phyloP scores from a whole-genome alignment of 768 basidiomycete genomes.

The Leccinellum rugosiceps region DNA sequence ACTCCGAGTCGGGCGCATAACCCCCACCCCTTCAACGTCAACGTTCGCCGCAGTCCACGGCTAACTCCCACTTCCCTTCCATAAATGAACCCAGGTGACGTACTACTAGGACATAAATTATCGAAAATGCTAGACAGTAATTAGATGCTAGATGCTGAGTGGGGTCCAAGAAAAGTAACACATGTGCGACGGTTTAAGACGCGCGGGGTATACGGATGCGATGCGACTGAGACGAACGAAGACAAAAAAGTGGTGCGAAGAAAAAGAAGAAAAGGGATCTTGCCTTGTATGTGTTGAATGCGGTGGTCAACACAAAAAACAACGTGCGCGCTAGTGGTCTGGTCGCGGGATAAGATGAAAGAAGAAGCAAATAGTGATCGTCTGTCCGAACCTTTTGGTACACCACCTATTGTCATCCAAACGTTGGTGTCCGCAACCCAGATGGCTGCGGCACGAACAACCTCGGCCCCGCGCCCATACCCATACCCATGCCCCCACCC shows the following conservation, averaged over 20 bases:
- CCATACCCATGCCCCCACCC: background rate
- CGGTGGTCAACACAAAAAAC: background rate
- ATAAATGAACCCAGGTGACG: background rate
- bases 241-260: background rate
- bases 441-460: constrained; percentile 26
- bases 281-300: background rate
- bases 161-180: background rate
- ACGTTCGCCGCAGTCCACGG: too few relatives aligned
- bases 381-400: background rate
- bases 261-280: background rate
- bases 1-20: background rate
- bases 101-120: background rate
- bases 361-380: too few relatives aligned
- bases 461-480: constrained; percentile 9
- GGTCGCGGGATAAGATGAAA: background rate
- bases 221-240: background rate
- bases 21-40: too few relatives aligned
- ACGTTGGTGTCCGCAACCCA: constrained; percentile 25
- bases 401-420: constrained; percentile 22
- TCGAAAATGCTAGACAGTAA: background rate
- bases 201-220: background rate
- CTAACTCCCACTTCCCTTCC: background rate
- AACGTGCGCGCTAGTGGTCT: background rate
- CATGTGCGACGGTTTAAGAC: background rate
- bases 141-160: background rate